A percentile compares a stretch with the other conserved stretches of the same genome.
Conservation (phyloP, 495 filamentous ascomycete genomes). For the Penicillium tannophilum region DNA sequence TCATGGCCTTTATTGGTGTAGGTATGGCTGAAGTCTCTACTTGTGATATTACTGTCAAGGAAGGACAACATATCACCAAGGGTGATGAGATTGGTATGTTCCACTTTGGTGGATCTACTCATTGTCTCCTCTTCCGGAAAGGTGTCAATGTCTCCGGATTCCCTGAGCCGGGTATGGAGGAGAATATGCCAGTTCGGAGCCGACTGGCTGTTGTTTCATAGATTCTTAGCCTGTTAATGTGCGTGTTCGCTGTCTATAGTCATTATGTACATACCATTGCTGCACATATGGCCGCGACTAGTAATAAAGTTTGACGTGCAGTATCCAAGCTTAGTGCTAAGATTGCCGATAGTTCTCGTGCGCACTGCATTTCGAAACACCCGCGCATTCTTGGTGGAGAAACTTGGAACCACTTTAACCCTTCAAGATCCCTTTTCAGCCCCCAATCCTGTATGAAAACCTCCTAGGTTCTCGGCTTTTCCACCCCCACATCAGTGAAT, state of each 20-base stretch:
- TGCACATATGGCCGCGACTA: too few species aligned
- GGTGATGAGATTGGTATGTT: conserved; percentile 74
- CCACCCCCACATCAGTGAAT: neutral
- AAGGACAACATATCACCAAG: conserved; percentile 62
- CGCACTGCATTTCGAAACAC: too few species aligned
- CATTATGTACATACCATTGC: too few species aligned
- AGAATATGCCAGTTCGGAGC: conserved; percentile 61
- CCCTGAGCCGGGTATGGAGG: conserved; percentile 45
- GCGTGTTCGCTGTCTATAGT: neutral
- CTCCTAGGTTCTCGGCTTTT: neutral
- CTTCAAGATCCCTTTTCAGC: too few species aligned
- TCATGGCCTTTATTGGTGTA: conserved; percentile 66
- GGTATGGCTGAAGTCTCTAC: conserved; percentile 74
- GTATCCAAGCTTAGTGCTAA: too few species aligned
- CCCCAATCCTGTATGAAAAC: too few species aligned
- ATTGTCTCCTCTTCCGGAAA: conserved; percentile 61
- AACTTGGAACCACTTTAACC: too few species aligned
- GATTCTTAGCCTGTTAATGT: neutral
- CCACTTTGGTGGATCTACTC: conserved; percentile 69
- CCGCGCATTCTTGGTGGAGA: too few species aligned
- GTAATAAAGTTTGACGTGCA: too few species aligned
- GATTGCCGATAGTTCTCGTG: too few species aligned
- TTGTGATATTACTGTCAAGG: conserved; percentile 65
- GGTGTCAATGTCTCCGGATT: conserved; percentile 43
- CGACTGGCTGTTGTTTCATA: conserved; percentile 47